These are phyloP conservation scores for Paecilomyces sp. DNA, from an alignment of 2,329 filamentous ascomycete genomes.

Conservation along the genomic window DNA sequence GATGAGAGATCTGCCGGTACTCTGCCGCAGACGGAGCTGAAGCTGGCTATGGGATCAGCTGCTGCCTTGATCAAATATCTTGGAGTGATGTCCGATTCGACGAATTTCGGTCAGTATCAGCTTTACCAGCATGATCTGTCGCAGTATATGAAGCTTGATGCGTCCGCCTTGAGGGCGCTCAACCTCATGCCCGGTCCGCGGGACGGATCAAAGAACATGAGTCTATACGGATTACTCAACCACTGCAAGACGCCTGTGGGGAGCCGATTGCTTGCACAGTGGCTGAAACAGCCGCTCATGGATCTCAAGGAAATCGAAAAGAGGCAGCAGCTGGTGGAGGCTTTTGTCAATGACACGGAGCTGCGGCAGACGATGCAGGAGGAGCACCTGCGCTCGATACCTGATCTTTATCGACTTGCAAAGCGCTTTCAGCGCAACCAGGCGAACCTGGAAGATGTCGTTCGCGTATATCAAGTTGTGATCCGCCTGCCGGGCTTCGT, in stretches of 20 bases:
- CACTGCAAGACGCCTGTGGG: slow-evolving; percentile 97
- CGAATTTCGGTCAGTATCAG: slow-evolving; percentile 95
- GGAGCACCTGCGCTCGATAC: slow-evolving; percentile 85
- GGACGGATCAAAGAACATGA: slow-evolving; percentile 97
- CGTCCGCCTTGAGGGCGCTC: slow-evolving; percentile 83
- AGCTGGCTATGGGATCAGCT: slow-evolving; percentile 91
- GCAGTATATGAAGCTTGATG: slow-evolving; percentile 97
- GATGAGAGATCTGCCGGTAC: slow-evolving; percentile 72
- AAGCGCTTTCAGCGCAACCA: slow-evolving; percentile 92
- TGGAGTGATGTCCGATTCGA: slow-evolving; percentile 78
- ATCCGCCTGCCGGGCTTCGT: slow-evolving; percentile 89
- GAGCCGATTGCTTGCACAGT: slow-evolving; percentile 82
- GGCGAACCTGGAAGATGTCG: slow-evolving; percentile 91
- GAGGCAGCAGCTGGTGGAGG: slow-evolving; percentile 88
- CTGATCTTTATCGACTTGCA: slow-evolving; percentile 84
- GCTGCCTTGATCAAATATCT: slow-evolving; percentile 93
- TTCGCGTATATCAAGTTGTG: slow-evolving; percentile 87
- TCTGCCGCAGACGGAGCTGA: slow-evolving; percentile 84
- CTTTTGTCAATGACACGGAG: slow-evolving; percentile 88
- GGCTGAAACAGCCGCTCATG: slow-evolving; percentile 98
- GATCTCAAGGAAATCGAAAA: slow-evolving; percentile 79
- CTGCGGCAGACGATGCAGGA: slow-evolving; percentile 94
- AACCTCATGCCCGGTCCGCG: slow-evolving; percentile 95
- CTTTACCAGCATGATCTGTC: slow-evolving; percentile 95
- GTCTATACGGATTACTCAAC: slow-evolving; percentile 84